Base-by-base conservation (phyloP, 345 rosid species). In the Gossypium arboreum region DNA sequence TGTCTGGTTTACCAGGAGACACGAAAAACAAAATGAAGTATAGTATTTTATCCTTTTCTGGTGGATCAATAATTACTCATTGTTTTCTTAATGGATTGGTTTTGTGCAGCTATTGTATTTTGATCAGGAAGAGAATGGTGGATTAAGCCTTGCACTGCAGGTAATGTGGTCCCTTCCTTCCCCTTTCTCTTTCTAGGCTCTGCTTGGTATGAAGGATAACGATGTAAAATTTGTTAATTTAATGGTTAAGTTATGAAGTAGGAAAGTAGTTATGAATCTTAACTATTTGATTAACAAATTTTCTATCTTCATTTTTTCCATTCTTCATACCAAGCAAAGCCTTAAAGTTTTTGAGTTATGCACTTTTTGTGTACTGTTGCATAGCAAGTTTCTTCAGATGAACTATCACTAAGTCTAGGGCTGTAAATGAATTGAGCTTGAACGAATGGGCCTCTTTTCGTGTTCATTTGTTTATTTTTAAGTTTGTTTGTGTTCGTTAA, bases 111-210 rank as follows among this genome's bases (percentile, higher is more conserved):
- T 96, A 73, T 84, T 96, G 79, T 89, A 90, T 79, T 96, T 96
- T 82, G 98, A 96, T 75, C 90, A 68, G 75, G 99, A 88, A 76
- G 92, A 86, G 63, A 86, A 74, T 66, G 86, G 91, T 76, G 98
- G 99, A 76, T 76, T 96, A 75, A 92, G 90, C 94, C 93, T 96
- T 82, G 89, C 97, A 47, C 79, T 96, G 73, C 98, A 92, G 98
- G 99, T 96, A 86, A 39, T 41, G 61, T 58, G n/a, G 44, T 70
- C 17, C 8, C 25, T 11, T 70, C 60, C 47, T 52, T 52, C 47
- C 60, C 24, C 44, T 70, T 70, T 48, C 72, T 15, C 22, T 15
- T 24, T 70, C 27, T 34, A 34, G 7, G 7, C 41, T 34, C 41
- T 34, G 7, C 41, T 34, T 34, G 1, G 7, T 34, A 34, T 34